Evolutionary conservation across 2,329 filamentous ascomycete genomes (phyloP).

Genomic region (Lachnellula subtilissima): DNA sequence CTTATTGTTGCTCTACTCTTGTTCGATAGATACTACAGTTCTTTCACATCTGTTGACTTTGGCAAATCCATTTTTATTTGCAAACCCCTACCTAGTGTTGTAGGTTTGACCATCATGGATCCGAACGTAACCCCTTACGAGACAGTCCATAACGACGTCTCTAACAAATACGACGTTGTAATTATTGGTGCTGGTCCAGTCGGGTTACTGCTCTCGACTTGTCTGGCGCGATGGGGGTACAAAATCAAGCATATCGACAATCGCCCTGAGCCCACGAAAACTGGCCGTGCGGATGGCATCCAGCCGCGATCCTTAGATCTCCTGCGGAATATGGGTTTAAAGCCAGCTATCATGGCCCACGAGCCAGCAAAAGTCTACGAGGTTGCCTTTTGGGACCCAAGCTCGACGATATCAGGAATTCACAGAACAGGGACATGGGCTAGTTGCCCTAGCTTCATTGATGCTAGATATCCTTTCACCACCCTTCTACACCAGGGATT

Average conservation of each 20-base stretch:
- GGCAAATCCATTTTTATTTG: not conserved
- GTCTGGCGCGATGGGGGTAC: constrained; percentile 88
- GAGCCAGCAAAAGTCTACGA: constrained; percentile 82
- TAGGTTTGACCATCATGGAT: not conserved
- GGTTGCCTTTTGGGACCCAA: constrained; percentile 68
- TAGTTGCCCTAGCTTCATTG: constrained; percentile 79
- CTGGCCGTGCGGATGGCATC: constrained; percentile 85
- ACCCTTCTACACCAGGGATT: constrained; percentile 67
- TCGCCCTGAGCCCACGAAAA: constrained; percentile 75
- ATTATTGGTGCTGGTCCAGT: constrained; percentile 88
- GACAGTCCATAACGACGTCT: not conserved
- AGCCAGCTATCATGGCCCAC: constrained; percentile 81
- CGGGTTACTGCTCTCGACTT: constrained; percentile 81
- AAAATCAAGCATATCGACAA: constrained; percentile 95
- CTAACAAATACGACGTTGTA: constrained; percentile 57
- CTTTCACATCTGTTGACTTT: not conserved
- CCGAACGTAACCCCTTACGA: not conserved
- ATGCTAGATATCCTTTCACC: constrained; percentile 66
- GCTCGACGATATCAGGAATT: constrained; percentile 51
- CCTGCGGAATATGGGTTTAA: constrained; percentile 83
- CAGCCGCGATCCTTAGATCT: constrained; percentile 86
- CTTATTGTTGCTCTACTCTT: not conserved
- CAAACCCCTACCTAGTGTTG: not conserved
- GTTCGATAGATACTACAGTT: not conserved
- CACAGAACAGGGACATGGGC: constrained; percentile 71